phyloP scores from a whole-genome alignment of 2,329 filamentous ascomycete species.

The Sarocladium kiliense region DNA sequence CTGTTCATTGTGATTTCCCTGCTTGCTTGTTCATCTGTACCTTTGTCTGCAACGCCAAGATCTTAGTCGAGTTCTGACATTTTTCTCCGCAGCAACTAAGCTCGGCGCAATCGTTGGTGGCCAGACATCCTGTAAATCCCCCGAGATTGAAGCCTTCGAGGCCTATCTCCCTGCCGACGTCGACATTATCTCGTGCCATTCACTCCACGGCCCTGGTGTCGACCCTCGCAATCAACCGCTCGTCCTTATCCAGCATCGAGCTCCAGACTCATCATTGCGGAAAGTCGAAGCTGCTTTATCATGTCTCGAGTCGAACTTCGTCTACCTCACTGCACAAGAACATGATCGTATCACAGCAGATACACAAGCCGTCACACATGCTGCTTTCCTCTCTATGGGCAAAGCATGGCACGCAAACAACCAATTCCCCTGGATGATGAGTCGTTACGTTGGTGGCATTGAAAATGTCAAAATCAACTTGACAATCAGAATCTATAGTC shows the following conservation, averaged over 20 bases:
- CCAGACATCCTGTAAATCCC: slow-evolving; percentile 96
- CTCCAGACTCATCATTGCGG: slow-evolving; percentile 66
- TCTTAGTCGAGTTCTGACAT: slow-evolving; percentile 10
- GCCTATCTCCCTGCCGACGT: slow-evolving; percentile 81
- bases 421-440: slow-evolving; percentile 95
- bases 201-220: slow-evolving; percentile 87
- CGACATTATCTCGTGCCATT: slow-evolving; percentile 93
- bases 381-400: slow-evolving; percentile 95
- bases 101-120: slow-evolving; percentile 92
- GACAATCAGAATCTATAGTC: slow-evolving; percentile 92
- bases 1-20: slow-evolving; percentile 12
- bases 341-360: slow-evolving; percentile 98
- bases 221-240: slow-evolving; percentile 86
- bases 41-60: neutral
- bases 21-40: neutral
- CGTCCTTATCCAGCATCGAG: slow-evolving; percentile 90
- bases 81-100: slow-evolving; percentile 69
- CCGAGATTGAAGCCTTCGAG: slow-evolving; percentile 92
- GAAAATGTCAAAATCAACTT: slow-evolving; percentile 99
- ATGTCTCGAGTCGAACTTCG: slow-evolving; percentile 79
- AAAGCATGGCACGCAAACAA: slow-evolving; percentile 94
- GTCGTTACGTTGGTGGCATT: slow-evolving; percentile 93
- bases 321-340: slow-evolving; percentile 78
- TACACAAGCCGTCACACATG: slow-evolving; percentile 96
- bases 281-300: slow-evolving; percentile 78